These are phyloP conservation scores for Leucogyrophana mollusca DNA, from an alignment of 768 basidiomycete genomes.

Conservation along the genomic window DNA sequence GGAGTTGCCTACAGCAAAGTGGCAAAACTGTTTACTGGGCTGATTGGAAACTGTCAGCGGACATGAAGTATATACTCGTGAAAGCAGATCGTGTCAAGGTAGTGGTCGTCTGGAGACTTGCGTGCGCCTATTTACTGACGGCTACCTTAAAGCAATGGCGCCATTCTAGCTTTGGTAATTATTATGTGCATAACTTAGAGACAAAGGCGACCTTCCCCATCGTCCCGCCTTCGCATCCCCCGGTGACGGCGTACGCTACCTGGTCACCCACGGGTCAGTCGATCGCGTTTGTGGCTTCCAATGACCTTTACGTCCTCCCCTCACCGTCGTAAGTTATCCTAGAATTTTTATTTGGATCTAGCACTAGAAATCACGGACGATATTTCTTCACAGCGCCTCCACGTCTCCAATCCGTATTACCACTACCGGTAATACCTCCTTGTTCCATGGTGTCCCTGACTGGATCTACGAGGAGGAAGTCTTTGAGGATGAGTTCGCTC, in stretches of 20 bases:
- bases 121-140: conserved; percentile 7
- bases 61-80: conserved; percentile 87
- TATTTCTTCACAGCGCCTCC: conserved; percentile 24
- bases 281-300: conserved; percentile 82
- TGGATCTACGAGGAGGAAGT: conserved; percentile 99
- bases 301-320: conserved; percentile 86
- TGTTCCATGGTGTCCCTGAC: conserved; percentile 94
- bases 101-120: conserved; percentile 3
- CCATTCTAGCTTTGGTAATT: conserved; percentile 86
- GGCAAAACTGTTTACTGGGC: conserved; percentile 50
- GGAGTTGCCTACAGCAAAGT: conserved; percentile 42
- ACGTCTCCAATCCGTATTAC: conserved; percentile 73
- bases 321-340: conserved; percentile 52
- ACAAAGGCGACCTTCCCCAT: conserved; percentile 71
- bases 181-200: conserved; percentile 83
- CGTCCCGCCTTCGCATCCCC: conserved; percentile 63
- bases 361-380: not conserved
- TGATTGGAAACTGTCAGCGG: conserved; percentile 83
- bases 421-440: conserved; percentile 70
- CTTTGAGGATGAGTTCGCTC: conserved; percentile 63
- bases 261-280: conserved; percentile 86
- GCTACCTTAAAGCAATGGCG: conserved; percentile 81
- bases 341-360: not conserved
- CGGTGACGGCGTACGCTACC: conserved; percentile 73
- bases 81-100: conserved; percentile 77